Base-by-base conservation (phyloP, 768 basidiomycete species). In the Scleroderma citrinum region DNA sequence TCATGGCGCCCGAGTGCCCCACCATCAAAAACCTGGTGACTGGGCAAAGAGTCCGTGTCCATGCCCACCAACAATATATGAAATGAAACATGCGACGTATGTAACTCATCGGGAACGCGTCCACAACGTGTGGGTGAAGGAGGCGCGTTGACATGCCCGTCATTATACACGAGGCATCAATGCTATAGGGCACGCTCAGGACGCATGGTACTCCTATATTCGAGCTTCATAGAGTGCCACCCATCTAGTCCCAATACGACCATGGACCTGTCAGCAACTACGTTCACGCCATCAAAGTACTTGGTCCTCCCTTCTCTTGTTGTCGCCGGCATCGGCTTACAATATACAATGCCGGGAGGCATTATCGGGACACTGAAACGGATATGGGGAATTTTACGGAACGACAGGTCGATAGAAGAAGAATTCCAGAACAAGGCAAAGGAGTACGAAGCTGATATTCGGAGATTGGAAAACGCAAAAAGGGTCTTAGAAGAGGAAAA, bases 231-330 rank as follows among this genome's bases (percentile, higher is more conserved):
- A 59, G 59, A 57, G 48, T 53, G 53, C 23, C 44, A 34, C 31
- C 35, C 38, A 19, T 42, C 52, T 49, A 44, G 53, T 56, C 58
- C 59, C 54, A 52, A 54, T 54, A 54, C 59, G 41, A 55, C 61
- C 19, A 66, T 66, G 65, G 64, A 62, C 62, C 46, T 56, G 50
- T 56, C 66, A 34, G 62, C 62, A 21, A 50, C 64, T 39, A 58
- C 52, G 19, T 57, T 60, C 19, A 52, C 58, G 8, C 61, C 62
- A 17, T 66, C 60, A 37, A 64, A 53, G 47, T 57, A 57, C 47
- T 66, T 52, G 55, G 52, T 57, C 36, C 53, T 55, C 35, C 35
- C 64, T 45, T 63, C 65, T 26, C 35, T 68, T 54, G 56, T 62
- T n/a, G 56, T 66, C 29, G 57, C 60, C 2, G 60, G 7, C 59